phyloP scores from a whole-genome alignment of 139 green algal genomes.

The Volvox reticuliferus region DNA sequence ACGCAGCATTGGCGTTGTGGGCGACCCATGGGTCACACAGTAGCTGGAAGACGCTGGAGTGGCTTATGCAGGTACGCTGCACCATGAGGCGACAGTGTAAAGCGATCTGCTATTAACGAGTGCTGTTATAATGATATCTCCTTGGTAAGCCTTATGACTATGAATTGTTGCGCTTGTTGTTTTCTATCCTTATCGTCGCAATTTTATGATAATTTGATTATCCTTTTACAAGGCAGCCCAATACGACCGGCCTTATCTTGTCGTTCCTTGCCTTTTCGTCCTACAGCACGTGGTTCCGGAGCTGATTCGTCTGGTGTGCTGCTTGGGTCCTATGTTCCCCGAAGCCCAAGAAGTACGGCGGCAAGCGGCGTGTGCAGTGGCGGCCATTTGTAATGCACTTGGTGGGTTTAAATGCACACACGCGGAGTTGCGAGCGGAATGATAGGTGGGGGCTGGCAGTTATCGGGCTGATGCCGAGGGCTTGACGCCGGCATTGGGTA shows the following conservation, averaged over 20 bases:
- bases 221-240: too few relatives aligned
- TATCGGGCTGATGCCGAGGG: too few relatives aligned
- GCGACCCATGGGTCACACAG: background rate
- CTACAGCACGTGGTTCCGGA: conserved; percentile 54
- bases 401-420: conserved; percentile 24
- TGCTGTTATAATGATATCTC: too few relatives aligned
- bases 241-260: too few relatives aligned
- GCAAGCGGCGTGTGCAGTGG: conserved; percentile 14
- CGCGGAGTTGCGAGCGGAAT: background rate
- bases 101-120: too few relatives aligned
- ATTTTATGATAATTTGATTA: too few relatives aligned
- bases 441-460: background rate
- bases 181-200: too few relatives aligned
- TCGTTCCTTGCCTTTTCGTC: background rate
- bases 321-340: background rate
- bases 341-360: conserved; percentile 32
- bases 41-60: conserved; percentile 56
- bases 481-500: too few relatives aligned
- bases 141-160: too few relatives aligned
- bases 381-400: conserved; percentile 21
- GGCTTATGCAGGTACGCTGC: conserved; percentile 52
- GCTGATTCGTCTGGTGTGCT: conserved; percentile 19
- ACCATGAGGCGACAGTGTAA: background rate
- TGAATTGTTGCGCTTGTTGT: too few relatives aligned
- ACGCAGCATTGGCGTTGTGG: conserved; percentile 23